These are phyloP conservation scores for Pascua guehoae DNA, from an alignment of 1,284 basidiomycete species.

Conservation along the genomic window DNA sequence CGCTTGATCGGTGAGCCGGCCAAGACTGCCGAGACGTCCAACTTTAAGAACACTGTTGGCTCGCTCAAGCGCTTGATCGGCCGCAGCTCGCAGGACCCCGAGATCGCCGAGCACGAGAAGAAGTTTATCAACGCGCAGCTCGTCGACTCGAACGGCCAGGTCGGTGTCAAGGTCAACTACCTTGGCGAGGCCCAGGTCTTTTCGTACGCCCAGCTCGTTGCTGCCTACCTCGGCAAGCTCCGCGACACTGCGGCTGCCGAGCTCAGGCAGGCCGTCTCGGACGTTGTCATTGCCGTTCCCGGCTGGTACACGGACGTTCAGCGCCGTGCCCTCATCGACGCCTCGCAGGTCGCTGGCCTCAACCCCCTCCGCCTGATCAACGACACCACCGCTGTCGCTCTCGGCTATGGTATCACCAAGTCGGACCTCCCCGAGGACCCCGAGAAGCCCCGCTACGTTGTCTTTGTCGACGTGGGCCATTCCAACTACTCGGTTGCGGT, in stretches of 20 bases:
- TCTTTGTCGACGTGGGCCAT: constrained; percentile 90
- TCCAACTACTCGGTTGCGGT: constrained; percentile 78
- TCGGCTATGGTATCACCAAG: constrained; percentile 96
- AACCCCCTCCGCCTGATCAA: constrained; percentile 90
- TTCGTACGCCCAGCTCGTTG: constrained; percentile 80
- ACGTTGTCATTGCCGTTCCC: constrained; percentile 88
- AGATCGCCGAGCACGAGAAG: constrained; percentile 75
- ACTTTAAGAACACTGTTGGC: constrained; percentile 93
- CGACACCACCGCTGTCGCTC: constrained; percentile 86
- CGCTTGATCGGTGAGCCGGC: constrained; percentile 85
- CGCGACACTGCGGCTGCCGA: constrained; percentile 77
- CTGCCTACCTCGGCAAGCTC: constrained; percentile 80
- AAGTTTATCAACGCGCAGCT: constrained; percentile 82
- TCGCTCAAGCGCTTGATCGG: constrained; percentile 84
- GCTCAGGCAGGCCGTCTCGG: constrained; percentile 77
- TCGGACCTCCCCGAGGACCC: constrained; percentile 75
- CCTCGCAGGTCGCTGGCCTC: constrained; percentile 78
- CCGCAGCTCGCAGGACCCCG: constrained; percentile 67
- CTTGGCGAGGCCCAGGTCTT: constrained; percentile 72
- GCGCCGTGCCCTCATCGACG: constrained; percentile 79
- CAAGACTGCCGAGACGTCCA: constrained; percentile 95
- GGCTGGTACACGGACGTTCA: constrained; percentile 93
- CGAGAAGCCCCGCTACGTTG: constrained; percentile 76
- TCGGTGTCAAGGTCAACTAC: constrained; percentile 83
- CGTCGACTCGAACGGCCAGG: constrained; percentile 72